Evolutionary conservation across 1,139 yeast genomes (phyloP), one percentile per base, ranked within the genome.

Genomic region (Nadsonia starkeyi-henricii): DNA sequence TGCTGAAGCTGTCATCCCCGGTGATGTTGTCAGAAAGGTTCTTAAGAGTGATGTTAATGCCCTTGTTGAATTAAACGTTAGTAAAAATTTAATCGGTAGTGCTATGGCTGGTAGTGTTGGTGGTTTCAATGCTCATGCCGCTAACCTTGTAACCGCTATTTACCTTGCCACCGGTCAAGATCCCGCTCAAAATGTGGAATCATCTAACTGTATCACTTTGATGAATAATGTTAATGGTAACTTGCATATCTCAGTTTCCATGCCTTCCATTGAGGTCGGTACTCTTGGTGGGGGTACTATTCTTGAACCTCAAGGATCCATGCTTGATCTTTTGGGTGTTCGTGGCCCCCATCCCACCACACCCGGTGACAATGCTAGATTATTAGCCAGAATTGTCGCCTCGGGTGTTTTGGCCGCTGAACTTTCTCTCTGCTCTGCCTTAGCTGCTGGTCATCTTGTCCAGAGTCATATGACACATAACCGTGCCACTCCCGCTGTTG

Each of bases 261-360:
- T 93, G 99, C 99, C 99, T 28, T 86, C 94, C 26, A 88, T 93
- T 58, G 99, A 93, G 70, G 98, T 91, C 45, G 99, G 99, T 54
- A 91, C 99, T 2, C 89, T 93, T 66, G 99, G 99, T 53, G 98
- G 99, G 53, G 98, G 99, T 63, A 93, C 99, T 9, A 85, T 93
- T 54, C 75, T 93, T 58, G 97, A 85, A 62, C 96, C 99, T 39
- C 99, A 93, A 70, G 85, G 89, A 46, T 86, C 98, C 30, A 85
- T 93, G 95, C 74, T 93, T 54, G 97, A 93, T 59, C 71, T 93
- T 58, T 73, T 93, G 54, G 97, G 97, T 41, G 95, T 93, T 45
- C 79, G 85, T 58, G 99, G 99, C 3, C 96, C 98, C 15, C 95
- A 89, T 64, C 85, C 95, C 43, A 81, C 91, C 9, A 77, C 73